Evolutionary conservation across 1,139 yeast genomes (phyloP).

Genomic region (Kluyveromyces marxianus): DNA sequence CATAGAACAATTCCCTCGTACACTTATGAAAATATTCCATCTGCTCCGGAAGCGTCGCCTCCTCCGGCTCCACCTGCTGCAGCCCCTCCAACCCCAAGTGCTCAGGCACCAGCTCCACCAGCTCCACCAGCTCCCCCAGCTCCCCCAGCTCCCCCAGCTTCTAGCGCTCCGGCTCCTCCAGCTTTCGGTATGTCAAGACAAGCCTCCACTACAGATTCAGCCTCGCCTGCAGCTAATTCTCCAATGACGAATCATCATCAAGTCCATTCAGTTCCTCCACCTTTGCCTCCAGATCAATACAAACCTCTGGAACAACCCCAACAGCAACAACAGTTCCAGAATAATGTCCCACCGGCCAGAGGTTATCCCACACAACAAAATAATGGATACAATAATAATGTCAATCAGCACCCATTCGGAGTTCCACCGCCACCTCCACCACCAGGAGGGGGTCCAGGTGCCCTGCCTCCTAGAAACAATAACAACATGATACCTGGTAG

Average conservation of each 20-base stretch:
- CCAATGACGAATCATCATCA: constrained; percentile 4
- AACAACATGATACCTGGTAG: constrained; percentile 14
- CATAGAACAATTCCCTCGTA: constrained; percentile 46
- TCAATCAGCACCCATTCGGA: constrained; percentile 8
- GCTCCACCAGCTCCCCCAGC: constrained; percentile 1
- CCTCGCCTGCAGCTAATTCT: background rate
- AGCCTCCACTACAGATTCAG: background rate
- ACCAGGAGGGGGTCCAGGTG: constrained; percentile 24
- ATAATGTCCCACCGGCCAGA: background rate
- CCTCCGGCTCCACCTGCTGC: constrained; percentile 19
- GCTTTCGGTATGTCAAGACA: no score
- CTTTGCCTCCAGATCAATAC: constrained; percentile 14
- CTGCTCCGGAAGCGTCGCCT: constrained; percentile 11
- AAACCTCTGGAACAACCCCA: constrained; percentile 10
- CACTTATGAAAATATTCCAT: background rate
- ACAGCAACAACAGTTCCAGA: constrained; percentile 7
- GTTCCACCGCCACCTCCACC: constrained; percentile 30
- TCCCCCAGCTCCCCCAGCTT: constrained; percentile 15
- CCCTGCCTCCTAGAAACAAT: constrained; percentile 15
- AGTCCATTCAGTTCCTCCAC: constrained; percentile 17
- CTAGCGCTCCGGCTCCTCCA: background rate
- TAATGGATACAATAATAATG: no score
- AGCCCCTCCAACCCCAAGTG: constrained; percentile 1
- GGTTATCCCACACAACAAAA: no score
- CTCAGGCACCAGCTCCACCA: constrained; percentile 12